Percentiles rank a stretch among this genome's conserved stretches.
Conservation (phyloP, 805 yeast species). For the Ogataea salicorniae region DNA sequence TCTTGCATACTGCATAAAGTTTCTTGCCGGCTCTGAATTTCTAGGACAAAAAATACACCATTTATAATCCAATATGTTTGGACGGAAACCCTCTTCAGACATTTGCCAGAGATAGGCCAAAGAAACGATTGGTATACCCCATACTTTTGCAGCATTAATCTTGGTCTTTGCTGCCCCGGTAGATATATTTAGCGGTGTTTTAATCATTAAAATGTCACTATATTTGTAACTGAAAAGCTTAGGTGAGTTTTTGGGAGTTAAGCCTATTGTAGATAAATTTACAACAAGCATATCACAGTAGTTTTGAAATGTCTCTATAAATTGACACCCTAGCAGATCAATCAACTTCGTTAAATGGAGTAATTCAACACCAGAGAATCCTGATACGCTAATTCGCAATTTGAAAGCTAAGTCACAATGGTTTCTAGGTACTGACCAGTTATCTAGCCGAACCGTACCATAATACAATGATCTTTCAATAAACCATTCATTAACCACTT, state of each 20-base stretch:
- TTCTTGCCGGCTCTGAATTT: constrained; percentile 17
- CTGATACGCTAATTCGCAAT: constrained; percentile 31
- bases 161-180: constrained; percentile 45
- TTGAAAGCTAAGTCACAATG: constrained; percentile 21
- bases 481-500: constrained; percentile 30
- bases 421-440: constrained; percentile 26
- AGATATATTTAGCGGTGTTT: constrained; percentile 4
- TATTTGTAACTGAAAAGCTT: constrained; percentile 34
- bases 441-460: constrained; percentile 15
- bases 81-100: constrained; percentile 33
- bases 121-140: constrained; percentile 57
- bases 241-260: constrained; percentile 37
- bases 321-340: constrained; percentile 45
- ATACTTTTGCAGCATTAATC: constrained; percentile 51
- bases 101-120: constrained; percentile 51
- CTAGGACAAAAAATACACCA: constrained; percentile 52
- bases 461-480: constrained; percentile 27
- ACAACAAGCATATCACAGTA: constrained; percentile 54
- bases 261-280: constrained; percentile 42
- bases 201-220: constrained; percentile 24
- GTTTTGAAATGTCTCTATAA: constrained; percentile 42
- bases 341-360: constrained; percentile 49
- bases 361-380: constrained; percentile 27
- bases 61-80: constrained; percentile 38
- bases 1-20: constrained; percentile 19